Evolutionary conservation across 202 grass and related monocot species (phyloP), one percentile per base, ranked within the genome.

Genomic region (Cymbopogon flexuosus): DNA sequence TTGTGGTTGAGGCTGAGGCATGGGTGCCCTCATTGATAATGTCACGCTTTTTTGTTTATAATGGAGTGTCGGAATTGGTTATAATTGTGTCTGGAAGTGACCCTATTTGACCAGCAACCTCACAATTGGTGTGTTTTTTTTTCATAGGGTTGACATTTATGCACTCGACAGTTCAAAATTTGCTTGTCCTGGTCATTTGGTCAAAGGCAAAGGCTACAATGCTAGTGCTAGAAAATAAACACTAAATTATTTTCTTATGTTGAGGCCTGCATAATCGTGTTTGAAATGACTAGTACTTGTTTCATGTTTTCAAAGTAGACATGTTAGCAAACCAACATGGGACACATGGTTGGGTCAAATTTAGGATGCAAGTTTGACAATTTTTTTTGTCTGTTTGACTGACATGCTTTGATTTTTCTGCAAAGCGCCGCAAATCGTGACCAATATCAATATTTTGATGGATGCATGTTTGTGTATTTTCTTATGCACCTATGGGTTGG

Each of bases 111-210:
- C 87, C 68, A 45, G 24, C 78, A 78, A 51, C 49, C 67, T 79
- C 60, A 36, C 18, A 8, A 74, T 33, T 64, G 73, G 40, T 8
- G 12, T 18, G 33, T 33, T 78, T 54, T 51, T 47, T 14, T 14
- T 45, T 4, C 58, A 43, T 68, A 73, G 33, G 18, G 73, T 89
- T 86, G 87, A 86, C 87, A 79, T 86, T 83, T 86, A 69, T 89
- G 37, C 61, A 30, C 54, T 65, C 22, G 70, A 58, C 35, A 8
- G 63, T 77, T 71, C 81, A 77, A 39, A 80, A 57, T 84, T 59
- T 81, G 56, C 56, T 65, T 85, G 59, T 23, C 30, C 21, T 77
- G 36, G 78, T 82, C 72, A 81, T 22, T 16, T 77, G 36, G 78
- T 82, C 72, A 81, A 49, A 81, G 22, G 22, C 65, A 72, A 72